Percentiles rank a stretch among this genome's conserved stretches.
Conservation (phyloP, 441 rosid genomes). For the Adansonia grandidieri region DNA sequence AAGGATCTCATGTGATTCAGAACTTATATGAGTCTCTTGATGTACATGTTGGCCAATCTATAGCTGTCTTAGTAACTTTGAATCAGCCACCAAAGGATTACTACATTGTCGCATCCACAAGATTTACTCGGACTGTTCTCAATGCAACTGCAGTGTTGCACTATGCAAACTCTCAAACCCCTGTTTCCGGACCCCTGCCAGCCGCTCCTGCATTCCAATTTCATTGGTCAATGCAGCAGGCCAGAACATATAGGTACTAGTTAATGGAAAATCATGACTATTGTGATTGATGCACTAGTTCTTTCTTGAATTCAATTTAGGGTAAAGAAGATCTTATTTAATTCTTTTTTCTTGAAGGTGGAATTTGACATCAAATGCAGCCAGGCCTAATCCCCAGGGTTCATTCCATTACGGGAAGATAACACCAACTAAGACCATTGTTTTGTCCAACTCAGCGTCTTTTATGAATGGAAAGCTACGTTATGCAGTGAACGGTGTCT, state of each 20-base stretch:
- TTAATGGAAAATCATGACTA: not conserved
- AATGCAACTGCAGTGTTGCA: conserved; percentile 60
- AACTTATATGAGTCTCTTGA: conserved; percentile 76
- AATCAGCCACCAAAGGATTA: conserved; percentile 77
- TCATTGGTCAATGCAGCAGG: conserved; percentile 86
- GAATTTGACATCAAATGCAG: conserved; percentile 94
- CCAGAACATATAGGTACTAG: conserved; percentile 73
- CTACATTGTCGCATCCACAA: conserved; percentile 73
- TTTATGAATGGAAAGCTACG: conserved; percentile 78
- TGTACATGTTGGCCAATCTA: conserved; percentile 88
- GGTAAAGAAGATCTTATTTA: not conserved
- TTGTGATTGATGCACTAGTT: not conserved
- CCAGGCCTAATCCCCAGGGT: conserved; percentile 95
- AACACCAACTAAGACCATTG: conserved; percentile 52
- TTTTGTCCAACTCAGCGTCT: conserved; percentile 71
- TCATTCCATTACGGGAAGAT: conserved; percentile 87
- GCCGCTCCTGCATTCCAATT: conserved; percentile 52
- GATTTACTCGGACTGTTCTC: conserved; percentile 51
- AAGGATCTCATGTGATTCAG: conserved; percentile 85
- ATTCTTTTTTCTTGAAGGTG: conserved; percentile 51
- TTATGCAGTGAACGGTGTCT: conserved; percentile 74
- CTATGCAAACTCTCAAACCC: conserved; percentile 60
- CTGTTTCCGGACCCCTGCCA: conserved; percentile 68
- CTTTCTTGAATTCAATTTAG: not conserved
- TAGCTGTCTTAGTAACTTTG: conserved; percentile 70